Conservation (phyloP, 2,329 filamentous ascomycete genomes). For the Nannizziopsis arthrosporioides region DNA sequence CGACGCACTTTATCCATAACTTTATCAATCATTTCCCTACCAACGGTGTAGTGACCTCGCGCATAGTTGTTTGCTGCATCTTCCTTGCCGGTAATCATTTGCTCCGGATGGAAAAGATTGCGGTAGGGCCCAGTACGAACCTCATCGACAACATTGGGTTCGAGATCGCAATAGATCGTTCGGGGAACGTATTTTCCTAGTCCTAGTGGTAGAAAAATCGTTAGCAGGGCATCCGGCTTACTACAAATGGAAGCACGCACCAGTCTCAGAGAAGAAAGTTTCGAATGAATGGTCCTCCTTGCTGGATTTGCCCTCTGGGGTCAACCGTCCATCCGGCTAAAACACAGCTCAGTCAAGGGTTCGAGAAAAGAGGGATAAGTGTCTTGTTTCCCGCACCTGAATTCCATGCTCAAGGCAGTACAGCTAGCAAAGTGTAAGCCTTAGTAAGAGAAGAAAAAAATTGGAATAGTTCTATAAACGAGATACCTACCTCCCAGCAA, state of each 20-base stretch:
- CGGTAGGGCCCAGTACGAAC: slow-evolving; percentile 96
- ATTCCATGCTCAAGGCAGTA: slow-evolving; percentile 99
- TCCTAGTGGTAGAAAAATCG: slow-evolving; percentile 42
- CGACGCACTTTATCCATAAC: slow-evolving; percentile 96
- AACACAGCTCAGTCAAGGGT: not conserved
- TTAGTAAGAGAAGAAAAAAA: not conserved
- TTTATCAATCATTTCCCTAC: slow-evolving; percentile 97
- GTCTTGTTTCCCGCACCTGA: slow-evolving; percentile 54
- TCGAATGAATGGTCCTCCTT: slow-evolving; percentile 96
- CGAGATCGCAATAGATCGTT: slow-evolving; percentile 98
- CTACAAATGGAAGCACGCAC: slow-evolving; percentile 44
- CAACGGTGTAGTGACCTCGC: slow-evolving; percentile 98
- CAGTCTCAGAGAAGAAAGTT: slow-evolving; percentile 99
- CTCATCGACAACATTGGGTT: slow-evolving; percentile 98
- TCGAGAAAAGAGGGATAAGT: slow-evolving; percentile 5
- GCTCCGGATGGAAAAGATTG: slow-evolving; percentile 94
- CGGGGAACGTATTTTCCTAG: slow-evolving; percentile 98
- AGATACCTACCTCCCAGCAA: slow-evolving; percentile 91
- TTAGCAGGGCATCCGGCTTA: slow-evolving; percentile 17
- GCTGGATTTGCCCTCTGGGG: slow-evolving; percentile 88
- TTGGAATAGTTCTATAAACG: slow-evolving; percentile 8
- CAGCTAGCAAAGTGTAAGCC: slow-evolving; percentile 48
- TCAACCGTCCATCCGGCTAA: slow-evolving; percentile 95
- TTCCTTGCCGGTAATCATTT: slow-evolving; percentile 99
- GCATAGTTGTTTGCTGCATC: slow-evolving; percentile 99